Percentiles rank a stretch among this genome's conserved stretches.
Conservation (phyloP, 2,329 filamentous ascomycete genomes). For the Diaporthe citriasiana region DNA sequence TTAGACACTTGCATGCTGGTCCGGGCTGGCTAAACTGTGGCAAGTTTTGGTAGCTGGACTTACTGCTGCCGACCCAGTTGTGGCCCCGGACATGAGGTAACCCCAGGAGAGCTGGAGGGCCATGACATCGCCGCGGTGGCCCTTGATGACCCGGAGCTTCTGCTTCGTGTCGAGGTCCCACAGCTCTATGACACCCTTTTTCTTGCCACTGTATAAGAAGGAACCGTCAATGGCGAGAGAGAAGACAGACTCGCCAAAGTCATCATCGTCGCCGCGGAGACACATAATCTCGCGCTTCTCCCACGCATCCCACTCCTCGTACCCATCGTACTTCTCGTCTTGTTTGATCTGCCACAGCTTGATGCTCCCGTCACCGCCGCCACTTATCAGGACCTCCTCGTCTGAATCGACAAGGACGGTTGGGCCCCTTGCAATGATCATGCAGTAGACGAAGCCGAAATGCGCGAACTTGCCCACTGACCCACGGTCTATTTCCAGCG, state of each 20-base stretch:
- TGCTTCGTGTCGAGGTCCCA: conserved; percentile 98
- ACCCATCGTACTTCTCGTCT: conserved; percentile 68
- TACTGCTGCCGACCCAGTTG: conserved; percentile 89
- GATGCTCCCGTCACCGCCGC: conserved; percentile 93
- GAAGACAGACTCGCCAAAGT: conserved; percentile 69
- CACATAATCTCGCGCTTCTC: conserved; percentile 65
- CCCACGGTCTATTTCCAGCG: conserved; percentile 84
- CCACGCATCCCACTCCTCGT: conserved; percentile 65
- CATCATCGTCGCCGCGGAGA: conserved; percentile 71
- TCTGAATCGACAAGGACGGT: conserved; percentile 77
- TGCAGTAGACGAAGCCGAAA: conserved; percentile 96
- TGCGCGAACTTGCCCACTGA: conserved; percentile 92
- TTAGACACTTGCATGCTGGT: conserved; percentile 45
- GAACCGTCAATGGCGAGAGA: conserved; percentile 90
- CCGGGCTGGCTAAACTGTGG: not conserved
- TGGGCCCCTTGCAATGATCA: conserved; percentile 84
- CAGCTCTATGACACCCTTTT: conserved; percentile 89
- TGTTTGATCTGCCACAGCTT: conserved; percentile 85
- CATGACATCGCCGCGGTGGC: conserved; percentile 86
- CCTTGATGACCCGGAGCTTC: conserved; percentile 87
- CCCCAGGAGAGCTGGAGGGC: conserved; percentile 88
- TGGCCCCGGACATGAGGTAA: conserved; percentile 88
- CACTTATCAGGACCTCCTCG: conserved; percentile 88
- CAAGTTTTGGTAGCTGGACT: conserved; percentile 48
- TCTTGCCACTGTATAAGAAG: conserved; percentile 91